Evolutionary conservation across 768 basidiomycete species (phyloP).

Genomic region (Candolleomyces efflorescens): DNA sequence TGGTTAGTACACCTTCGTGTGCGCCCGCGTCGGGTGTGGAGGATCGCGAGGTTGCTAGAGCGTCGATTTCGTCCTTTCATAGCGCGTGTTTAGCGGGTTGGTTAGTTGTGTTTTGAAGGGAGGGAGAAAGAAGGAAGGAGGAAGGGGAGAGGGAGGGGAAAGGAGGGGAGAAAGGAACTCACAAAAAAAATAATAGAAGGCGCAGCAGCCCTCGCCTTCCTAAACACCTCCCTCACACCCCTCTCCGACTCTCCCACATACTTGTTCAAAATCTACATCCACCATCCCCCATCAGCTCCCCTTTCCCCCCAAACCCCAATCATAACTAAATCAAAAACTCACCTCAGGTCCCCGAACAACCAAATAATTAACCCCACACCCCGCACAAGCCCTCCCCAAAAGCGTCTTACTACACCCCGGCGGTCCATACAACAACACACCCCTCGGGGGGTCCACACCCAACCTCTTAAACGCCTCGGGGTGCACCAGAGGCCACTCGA

Average conservation of each 20-base stretch:
- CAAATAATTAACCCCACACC: conserved; percentile 93
- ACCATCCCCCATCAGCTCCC: no score
- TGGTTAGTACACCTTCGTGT: conserved; percentile 90
- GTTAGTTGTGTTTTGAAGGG: no score
- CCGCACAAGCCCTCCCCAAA: conserved; percentile 87
- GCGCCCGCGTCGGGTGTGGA: conserved; percentile 52
- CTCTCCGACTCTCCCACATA: conserved; percentile 97
- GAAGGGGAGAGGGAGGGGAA: no score
- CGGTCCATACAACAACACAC: conserved; percentile 89
- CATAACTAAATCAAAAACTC: conserved; percentile 22
- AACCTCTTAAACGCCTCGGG: conserved; percentile 83
- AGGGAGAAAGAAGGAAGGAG: no score
- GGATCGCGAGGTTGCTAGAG: conserved; percentile 77
- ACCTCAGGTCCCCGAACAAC: conserved; percentile 98
- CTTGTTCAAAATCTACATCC: conserved; percentile 85
- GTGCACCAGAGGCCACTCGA: conserved; percentile 94
- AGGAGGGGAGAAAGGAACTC: conserved; percentile 21
- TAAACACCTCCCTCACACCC: conserved; percentile 91
- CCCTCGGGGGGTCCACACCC: conserved; percentile 85
- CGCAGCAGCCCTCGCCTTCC: conserved; percentile 89
- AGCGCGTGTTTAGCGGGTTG: conserved; percentile 1
- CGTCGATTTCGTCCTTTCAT: conserved; percentile 92
- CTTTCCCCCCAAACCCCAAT: no score
- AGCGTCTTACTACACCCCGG: conserved; percentile 98
- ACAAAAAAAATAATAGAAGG: conserved; percentile 98